Evolutionary conservation across 257 asterid genomes (phyloP).

Genomic region (Solanum corneliomulleri): DNA sequence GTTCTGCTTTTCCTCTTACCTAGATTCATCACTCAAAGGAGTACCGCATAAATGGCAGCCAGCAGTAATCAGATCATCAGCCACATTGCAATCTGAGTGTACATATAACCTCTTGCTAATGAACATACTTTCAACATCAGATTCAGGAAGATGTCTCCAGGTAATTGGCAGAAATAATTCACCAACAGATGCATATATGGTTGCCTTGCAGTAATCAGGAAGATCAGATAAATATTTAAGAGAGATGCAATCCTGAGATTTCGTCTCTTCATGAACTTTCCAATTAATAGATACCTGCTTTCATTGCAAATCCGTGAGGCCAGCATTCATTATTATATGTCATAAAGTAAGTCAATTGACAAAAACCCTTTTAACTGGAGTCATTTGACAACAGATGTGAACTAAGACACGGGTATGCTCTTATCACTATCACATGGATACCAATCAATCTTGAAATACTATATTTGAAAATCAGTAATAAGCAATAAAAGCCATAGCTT

Average conservation of each 20-base stretch:
- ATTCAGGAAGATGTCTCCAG: slow-evolving; percentile 39
- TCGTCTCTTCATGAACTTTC: slow-evolving; percentile 46
- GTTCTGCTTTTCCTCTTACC: slow-evolving; percentile 19
- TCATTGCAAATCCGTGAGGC: not conserved
- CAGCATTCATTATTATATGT: not conserved
- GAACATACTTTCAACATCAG: slow-evolving; percentile 53
- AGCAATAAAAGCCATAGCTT: not conserved
- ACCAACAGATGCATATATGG: slow-evolving; percentile 53
- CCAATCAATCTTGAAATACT: not conserved
- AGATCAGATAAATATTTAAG: slow-evolving; percentile 30
- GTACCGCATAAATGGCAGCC: slow-evolving; percentile 61
- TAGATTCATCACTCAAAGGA: slow-evolving; percentile 23
- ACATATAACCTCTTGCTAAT: slow-evolving; percentile 41
- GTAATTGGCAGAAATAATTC: slow-evolving; percentile 60
- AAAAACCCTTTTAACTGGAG: not conserved
- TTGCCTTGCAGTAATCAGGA: slow-evolving; percentile 27
- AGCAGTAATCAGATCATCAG: slow-evolving; percentile 43
- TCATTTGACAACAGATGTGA: not conserved
- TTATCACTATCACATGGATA: not conserved
- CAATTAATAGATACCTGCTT: slow-evolving; percentile 43
- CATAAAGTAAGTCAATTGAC: not conserved
- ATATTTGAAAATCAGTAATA: not conserved
- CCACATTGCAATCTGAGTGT: slow-evolving; percentile 25
- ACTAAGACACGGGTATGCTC: not conserved
- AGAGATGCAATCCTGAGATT: slow-evolving; percentile 33